Evolutionary conservation across 306 rosid genomes (phyloP), one percentile per base, ranked within the genome.

Genomic region (Lathyrus oleraceus): DNA sequence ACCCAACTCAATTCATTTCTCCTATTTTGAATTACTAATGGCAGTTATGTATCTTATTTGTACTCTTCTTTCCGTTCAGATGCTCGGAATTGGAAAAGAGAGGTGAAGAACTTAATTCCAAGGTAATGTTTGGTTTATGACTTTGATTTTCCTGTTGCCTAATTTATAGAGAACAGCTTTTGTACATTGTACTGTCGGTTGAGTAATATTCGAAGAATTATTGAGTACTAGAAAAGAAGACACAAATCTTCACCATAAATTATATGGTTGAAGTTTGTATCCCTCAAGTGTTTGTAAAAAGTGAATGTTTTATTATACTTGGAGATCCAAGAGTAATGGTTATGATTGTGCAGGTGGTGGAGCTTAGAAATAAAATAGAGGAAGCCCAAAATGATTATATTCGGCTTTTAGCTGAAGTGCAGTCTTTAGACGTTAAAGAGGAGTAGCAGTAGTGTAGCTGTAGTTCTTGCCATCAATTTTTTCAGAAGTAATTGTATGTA

Each of bases 31-130:
- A 48, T 27, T 63, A 73, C 56, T 28, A 58, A 73, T 32, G 67
- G 8, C 70, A 15, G 36, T 51, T 67, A 49, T 52, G 38, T 65
- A 73, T 28, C 58, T 78, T 57, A 43, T 67, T 14, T 71, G 4
- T 75, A 9, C 5, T 15, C 59, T 48, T 49, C 27, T 54, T 21
- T 47, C 10, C 82, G 56, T 72, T 70, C 88, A 94, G 99, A 67
- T 91, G 86, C 45, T 64, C 69, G 73, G 88, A 87, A 74, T 83
- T 69, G 60, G 86, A 76, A 48, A 81, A 75, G 85, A 69, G 60
- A 57, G 81, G 73, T 69, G 84, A 80, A 79, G 79, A 84, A 67
- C 87, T 87, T 72, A 71, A 77, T 67, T 76, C 73, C 49, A 87
- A 84, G 99, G 99, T 92, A 2, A 32, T 70, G 44, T 62, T 76